phyloP scores from a whole-genome alignment of 257 asterid genomes.

The Salvia hispanica region DNA sequence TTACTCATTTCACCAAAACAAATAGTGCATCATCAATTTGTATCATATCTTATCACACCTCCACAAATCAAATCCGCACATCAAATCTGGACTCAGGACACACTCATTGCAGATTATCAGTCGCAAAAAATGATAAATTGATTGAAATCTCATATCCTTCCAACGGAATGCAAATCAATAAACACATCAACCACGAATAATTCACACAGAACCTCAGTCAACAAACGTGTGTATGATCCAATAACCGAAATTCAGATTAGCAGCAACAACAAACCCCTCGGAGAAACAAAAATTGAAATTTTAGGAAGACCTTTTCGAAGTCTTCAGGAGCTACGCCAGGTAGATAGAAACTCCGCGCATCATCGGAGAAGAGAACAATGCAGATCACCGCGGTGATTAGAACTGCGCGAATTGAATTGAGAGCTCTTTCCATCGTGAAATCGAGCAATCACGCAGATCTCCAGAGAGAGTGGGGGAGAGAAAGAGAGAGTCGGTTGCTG shows the following conservation, averaged over 20 bases:
- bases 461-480: constrained; percentile 21
- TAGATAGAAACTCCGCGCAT: constrained; percentile 60
- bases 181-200: constrained; percentile 10
- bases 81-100: constrained; percentile 14
- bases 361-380: constrained; percentile 46
- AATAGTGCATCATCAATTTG: not conserved
- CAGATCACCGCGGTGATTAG: constrained; percentile 31
- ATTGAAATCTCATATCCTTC: constrained; percentile 28
- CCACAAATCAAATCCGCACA: constrained; percentile 11
- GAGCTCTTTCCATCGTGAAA: constrained; percentile 40
- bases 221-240: not conserved
- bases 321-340: constrained; percentile 87
- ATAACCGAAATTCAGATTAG: constrained; percentile 8
- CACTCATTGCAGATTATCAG: constrained; percentile 2
- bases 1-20: not conserved
- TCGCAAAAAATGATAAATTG: not conserved
- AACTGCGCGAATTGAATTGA: constrained; percentile 25
- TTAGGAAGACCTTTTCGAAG: constrained; percentile 51
- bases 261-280: not conserved
- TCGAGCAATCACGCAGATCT: constrained; percentile 34
- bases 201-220: not conserved
- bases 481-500: constrained; percentile 35
- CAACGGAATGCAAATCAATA: constrained; percentile 26
- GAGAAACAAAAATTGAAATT: not conserved
- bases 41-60: not conserved